Evolutionary conservation across 768 basidiomycete genomes (phyloP).

Genomic region (Lactifluus hygrophoroides): DNA sequence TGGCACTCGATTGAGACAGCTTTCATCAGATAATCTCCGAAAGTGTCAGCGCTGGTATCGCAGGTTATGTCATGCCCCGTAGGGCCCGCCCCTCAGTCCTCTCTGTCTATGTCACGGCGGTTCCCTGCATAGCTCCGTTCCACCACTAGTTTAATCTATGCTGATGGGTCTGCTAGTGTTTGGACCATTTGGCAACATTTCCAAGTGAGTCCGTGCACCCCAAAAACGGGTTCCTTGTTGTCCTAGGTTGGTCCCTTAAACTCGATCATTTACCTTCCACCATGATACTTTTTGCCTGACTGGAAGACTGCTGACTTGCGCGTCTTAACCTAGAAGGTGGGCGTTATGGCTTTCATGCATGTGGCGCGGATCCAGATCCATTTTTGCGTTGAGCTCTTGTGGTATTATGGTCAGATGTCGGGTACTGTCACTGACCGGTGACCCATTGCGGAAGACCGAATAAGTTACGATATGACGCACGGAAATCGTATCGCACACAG

Average conservation of each 20-base stretch:
- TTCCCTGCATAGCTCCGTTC: not conserved
- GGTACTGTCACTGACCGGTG: too few species aligned
- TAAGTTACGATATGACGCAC: too few species aligned
- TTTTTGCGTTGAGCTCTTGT: not conserved
- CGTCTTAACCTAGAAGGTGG: not conserved
- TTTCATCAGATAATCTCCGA: not conserved
- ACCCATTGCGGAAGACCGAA: too few species aligned
- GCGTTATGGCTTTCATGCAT: not conserved
- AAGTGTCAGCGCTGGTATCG: not conserved
- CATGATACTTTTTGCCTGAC: not conserved
- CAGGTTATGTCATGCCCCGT: not conserved
- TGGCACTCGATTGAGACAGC: too few species aligned
- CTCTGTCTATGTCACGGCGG: not conserved
- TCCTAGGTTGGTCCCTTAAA: not conserved
- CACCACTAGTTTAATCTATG: not conserved
- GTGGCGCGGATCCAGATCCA: not conserved
- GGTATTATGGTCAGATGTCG: too few species aligned
- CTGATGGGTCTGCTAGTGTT: not conserved
- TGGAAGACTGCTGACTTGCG: not conserved
- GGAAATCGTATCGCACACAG: not conserved
- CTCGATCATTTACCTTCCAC: not conserved
- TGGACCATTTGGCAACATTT: not conserved
- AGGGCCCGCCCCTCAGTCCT: not conserved
- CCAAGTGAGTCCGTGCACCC: not conserved
- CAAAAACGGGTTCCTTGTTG: not conserved